Evolutionary conservation across 129 eudicot species (phyloP).

Genomic region (Flaveria linearis): DNA sequence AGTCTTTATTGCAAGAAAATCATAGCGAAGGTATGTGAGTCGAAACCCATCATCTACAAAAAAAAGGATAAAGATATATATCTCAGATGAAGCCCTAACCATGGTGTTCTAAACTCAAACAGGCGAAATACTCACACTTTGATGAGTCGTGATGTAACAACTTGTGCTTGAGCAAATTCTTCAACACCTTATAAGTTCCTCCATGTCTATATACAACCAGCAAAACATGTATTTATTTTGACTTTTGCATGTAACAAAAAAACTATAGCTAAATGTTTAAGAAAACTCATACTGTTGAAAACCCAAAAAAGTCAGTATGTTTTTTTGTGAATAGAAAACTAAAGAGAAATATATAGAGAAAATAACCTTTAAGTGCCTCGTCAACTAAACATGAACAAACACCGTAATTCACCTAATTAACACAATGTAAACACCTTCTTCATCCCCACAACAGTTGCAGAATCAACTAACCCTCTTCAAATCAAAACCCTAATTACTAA

Average conservation of each 20-base stretch:
- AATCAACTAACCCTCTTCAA: too few relatives aligned
- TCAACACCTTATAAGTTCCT: conserved; percentile 93
- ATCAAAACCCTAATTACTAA: too few relatives aligned
- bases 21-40: too few relatives aligned
- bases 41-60: conserved; percentile 84
- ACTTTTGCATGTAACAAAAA: background rate
- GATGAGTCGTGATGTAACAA: too few relatives aligned
- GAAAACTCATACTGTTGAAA: background rate
- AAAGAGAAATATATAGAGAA: background rate
- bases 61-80: background rate
- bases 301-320: background rate
- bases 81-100: conserved; percentile 4
- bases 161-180: too few relatives aligned
- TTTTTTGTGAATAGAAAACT: background rate
- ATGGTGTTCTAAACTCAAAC: too few relatives aligned
- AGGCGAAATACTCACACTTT: conserved; percentile 66
- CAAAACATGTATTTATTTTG: conserved; percentile 4
- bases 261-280: background rate
- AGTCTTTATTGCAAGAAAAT: conserved; percentile 92
- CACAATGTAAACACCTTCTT: too few relatives aligned
- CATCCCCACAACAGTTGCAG: too few relatives aligned
- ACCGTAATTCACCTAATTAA: too few relatives aligned
- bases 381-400: too few relatives aligned
- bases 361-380: too few relatives aligned
- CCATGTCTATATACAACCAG: conserved; percentile 64